phyloP scores from a whole-genome alignment of 2,329 filamentous ascomycete species.

The Plenodomus lindquistii region DNA sequence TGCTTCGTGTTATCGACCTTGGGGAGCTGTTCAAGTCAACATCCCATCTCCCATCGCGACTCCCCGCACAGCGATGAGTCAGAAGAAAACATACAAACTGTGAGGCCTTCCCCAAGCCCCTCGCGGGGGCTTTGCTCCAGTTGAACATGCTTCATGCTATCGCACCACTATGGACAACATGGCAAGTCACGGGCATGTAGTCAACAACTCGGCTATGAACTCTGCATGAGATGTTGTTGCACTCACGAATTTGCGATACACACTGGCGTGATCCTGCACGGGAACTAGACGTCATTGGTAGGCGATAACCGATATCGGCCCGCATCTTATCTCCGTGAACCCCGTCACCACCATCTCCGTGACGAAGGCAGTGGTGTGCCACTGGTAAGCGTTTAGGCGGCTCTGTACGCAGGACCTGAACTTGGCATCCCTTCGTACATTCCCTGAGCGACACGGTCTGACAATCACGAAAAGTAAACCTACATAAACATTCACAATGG shows the following conservation, averaged over 20 bases:
- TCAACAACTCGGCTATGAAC: constrained; percentile 8
- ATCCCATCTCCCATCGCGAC: background rate
- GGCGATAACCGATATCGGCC: constrained; percentile 18
- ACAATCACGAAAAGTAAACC: no score
- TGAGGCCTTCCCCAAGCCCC: constrained; percentile 36
- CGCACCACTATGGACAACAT: constrained; percentile 16
- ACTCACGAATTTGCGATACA: constrained; percentile 2
- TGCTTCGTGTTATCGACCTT: constrained; percentile 25
- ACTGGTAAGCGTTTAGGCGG: background rate
- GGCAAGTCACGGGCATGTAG: constrained; percentile 1
- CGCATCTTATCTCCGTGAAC: constrained; percentile 5
- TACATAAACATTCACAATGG: constrained; percentile 32
- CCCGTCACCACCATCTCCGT: background rate
- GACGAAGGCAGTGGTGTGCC: background rate
- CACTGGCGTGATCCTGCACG: constrained; percentile 1
- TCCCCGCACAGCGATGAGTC: constrained; percentile 7
- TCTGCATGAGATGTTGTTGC: background rate
- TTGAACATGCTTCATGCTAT: constrained; percentile 46
- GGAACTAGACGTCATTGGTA: constrained; percentile 17
- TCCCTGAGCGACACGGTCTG: no score
- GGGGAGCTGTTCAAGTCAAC: constrained; percentile 20
- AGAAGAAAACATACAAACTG: constrained; percentile 21
- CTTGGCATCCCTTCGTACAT: background rate
- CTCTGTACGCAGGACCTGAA: background rate
- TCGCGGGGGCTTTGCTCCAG: constrained; percentile 37